A percentile compares a stretch with the other conserved stretches of the same genome.
phyloP scores from a whole-genome alignment of 192 early-diverging fungal species.

The Gamsiella multidivaricata region DNA sequence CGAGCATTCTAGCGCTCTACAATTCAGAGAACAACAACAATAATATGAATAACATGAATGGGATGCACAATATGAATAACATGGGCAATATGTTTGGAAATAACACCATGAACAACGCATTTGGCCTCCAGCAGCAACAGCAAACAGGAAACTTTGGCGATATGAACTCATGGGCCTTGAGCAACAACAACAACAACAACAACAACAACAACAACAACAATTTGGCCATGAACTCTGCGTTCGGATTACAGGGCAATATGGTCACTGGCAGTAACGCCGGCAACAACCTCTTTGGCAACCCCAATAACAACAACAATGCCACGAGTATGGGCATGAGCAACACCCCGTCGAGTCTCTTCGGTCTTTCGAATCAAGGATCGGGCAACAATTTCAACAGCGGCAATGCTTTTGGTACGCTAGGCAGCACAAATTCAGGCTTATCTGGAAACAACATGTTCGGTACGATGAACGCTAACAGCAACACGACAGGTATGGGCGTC shows the following conservation, averaged over 20 bases:
- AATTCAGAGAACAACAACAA: slow-evolving; percentile 14
- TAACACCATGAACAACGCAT: slow-evolving; percentile 26
- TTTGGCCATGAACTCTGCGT: slow-evolving; percentile 23
- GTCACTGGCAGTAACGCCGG: slow-evolving; percentile 10
- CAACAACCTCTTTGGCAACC: slow-evolving; percentile 36
- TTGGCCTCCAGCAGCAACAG: slow-evolving; percentile 34
- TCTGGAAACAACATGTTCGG: slow-evolving; percentile 13
- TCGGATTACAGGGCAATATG: slow-evolving; percentile 35
- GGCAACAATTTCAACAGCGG: slow-evolving; percentile 6
- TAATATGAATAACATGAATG: slow-evolving; percentile 9
- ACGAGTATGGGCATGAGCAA: slow-evolving; percentile 29
- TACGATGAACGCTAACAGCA: slow-evolving; percentile 18
- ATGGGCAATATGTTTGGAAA: slow-evolving; percentile 26
- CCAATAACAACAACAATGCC: not conserved
- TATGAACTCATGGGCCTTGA: slow-evolving; percentile 33
- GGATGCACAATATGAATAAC: slow-evolving; percentile 22
- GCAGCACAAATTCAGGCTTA: not conserved
- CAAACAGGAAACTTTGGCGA: slow-evolving; percentile 17
- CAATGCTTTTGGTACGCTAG: slow-evolving; percentile 23
- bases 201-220: slow-evolving; percentile 40
- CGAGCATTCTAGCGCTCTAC: slow-evolving; percentile 38
- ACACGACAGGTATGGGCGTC: slow-evolving; percentile 18
- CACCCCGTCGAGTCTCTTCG: slow-evolving; percentile 21
- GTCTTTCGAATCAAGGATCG: slow-evolving; percentile 1
- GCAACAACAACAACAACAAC: slow-evolving; percentile 43